phyloP scores from a whole-genome alignment of 2,329 filamentous ascomycete genomes.

The Apiospora marii region DNA sequence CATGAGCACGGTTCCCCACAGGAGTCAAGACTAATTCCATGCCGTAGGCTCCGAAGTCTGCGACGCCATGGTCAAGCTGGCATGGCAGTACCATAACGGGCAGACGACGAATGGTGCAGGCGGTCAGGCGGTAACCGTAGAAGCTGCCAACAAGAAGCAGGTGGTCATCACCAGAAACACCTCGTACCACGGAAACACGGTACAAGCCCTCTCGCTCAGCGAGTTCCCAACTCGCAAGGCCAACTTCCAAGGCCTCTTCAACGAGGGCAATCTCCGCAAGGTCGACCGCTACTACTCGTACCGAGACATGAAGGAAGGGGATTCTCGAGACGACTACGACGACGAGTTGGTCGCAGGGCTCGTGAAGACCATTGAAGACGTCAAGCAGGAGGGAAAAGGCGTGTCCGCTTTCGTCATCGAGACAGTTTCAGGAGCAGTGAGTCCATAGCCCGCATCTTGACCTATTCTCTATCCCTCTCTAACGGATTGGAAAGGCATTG shows the following conservation, averaged over 20 bases:
- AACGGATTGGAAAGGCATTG: not conserved
- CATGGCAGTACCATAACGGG: not conserved
- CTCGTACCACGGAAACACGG: constrained; percentile 17
- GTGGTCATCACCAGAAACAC: not conserved
- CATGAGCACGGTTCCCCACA: not conserved
- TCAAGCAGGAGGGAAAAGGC: not conserved
- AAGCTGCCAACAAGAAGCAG: not conserved
- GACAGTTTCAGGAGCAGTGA: constrained; percentile 11
- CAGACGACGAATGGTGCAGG: not conserved
- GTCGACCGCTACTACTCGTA: constrained; percentile 7
- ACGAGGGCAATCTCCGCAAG: not conserved
- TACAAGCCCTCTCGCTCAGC: not conserved
- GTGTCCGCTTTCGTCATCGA: constrained; percentile 6
- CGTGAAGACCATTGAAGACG: too few species aligned
- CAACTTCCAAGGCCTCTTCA: not conserved
- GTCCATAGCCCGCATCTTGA: not conserved
- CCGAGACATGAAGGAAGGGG: not conserved
- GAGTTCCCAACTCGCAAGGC: not conserved
- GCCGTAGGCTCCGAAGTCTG: not conserved
- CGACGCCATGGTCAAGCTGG: not conserved
- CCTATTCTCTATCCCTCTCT: too few species aligned
- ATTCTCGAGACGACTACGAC: not conserved
- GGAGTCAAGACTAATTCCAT: too few species aligned
- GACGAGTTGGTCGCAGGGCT: not conserved
- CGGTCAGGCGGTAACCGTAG: not conserved